phyloP scores from a whole-genome alignment of 192 early-diverging fungal species.

The Coemansia sp. region DNA sequence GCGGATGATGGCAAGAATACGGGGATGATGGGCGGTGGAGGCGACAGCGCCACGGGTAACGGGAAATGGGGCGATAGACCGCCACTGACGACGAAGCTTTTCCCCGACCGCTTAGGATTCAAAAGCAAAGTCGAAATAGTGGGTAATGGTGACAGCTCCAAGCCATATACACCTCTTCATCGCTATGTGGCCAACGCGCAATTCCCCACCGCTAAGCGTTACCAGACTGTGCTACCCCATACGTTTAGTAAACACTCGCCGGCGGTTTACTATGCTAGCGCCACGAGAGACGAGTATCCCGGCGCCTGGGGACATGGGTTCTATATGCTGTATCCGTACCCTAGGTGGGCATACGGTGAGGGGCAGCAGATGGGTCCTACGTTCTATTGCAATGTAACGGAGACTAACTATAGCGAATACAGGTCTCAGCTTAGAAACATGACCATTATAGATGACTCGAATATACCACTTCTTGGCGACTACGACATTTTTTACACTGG shows the following conservation, averaged over 20 bases:
- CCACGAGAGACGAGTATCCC: constrained; percentile 21
- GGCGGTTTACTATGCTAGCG: constrained; percentile 31
- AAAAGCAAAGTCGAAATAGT: constrained; percentile 21
- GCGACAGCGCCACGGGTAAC: constrained; percentile 20
- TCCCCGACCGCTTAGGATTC: constrained; percentile 25
- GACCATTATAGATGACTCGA: constrained; percentile 36
- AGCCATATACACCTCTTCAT: constrained; percentile 22
- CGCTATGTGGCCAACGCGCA: constrained; percentile 28
- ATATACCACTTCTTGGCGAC: constrained; percentile 30
- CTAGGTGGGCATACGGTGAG: constrained; percentile 43
- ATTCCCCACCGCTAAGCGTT: constrained; percentile 19
- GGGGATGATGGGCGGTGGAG: constrained; percentile 24
- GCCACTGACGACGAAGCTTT: constrained; percentile 28
- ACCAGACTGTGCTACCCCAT: constrained; percentile 18
- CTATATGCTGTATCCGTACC: constrained; percentile 44
- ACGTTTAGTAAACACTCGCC: constrained; percentile 22
- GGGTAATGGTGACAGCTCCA: constrained; percentile 25
- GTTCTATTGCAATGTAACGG: constrained; percentile 11
- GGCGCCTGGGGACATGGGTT: constrained; percentile 49
- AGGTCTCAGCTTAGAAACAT: constrained; percentile 36
- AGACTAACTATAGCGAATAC: constrained; percentile 18
- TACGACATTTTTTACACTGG: constrained; percentile 24
- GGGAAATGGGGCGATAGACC: constrained; percentile 33
- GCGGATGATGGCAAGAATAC: constrained; percentile 5
- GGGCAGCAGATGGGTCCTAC: constrained; percentile 16